These are phyloP conservation scores for Geosmithia flava DNA, from an alignment of 2,329 filamentous ascomycete genomes.

Conservation along the genomic window DNA sequence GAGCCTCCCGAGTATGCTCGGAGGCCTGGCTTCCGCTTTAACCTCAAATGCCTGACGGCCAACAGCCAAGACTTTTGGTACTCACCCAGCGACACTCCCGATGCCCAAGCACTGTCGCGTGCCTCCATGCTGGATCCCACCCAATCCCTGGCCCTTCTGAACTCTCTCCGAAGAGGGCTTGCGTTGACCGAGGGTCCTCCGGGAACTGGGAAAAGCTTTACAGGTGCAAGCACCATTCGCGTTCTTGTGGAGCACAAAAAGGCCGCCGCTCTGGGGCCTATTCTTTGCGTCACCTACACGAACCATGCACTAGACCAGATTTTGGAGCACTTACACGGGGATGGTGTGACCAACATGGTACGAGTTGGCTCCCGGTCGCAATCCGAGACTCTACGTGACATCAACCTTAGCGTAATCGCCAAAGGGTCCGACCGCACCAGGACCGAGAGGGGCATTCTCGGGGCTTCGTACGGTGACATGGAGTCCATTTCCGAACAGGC, in stretches of 20 bases:
- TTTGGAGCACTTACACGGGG: conserved; percentile 44
- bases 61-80: conserved; percentile 9
- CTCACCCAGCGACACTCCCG: conserved; percentile 6
- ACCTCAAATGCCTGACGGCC: conserved; percentile 20
- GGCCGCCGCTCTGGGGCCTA: conserved; percentile 28
- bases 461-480: conserved; percentile 2
- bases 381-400: conserved; percentile 32
- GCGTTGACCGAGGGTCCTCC: conserved; percentile 59
- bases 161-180: conserved; percentile 37
- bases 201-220: conserved; percentile 56
- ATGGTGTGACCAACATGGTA: conserved; percentile 35
- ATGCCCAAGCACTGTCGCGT: conserved; percentile 11
- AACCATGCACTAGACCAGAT: conserved; percentile 41
- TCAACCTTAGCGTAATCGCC: conserved; percentile 34
- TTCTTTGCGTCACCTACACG: conserved; percentile 39
- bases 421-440: conserved; percentile 19
- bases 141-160: conserved; percentile 37
- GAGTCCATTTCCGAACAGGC: neutral
- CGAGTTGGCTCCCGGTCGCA: conserved; percentile 49
- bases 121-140: conserved; percentile 37
- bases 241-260: conserved; percentile 32
- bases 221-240: conserved; percentile 46
- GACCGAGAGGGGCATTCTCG: conserved; percentile 20
- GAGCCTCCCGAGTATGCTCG: conserved; percentile 38
- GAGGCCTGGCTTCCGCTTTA: conserved; percentile 33